phyloP scores from a whole-genome alignment of 1,284 basidiomycete species.

The Dichomitus squalens region DNA sequence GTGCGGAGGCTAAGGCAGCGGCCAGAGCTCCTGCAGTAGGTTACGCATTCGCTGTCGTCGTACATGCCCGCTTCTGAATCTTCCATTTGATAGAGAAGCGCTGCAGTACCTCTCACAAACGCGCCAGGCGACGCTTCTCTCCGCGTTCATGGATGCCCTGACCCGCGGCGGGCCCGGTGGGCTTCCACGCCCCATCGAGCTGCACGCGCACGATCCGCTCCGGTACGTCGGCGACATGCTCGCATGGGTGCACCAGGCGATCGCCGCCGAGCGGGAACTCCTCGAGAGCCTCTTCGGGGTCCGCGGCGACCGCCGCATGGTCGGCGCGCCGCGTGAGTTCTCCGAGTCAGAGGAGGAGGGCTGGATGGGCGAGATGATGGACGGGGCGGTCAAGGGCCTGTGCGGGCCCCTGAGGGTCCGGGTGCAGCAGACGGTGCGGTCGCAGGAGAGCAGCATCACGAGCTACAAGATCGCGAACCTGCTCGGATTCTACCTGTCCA shows the following conservation, averaged over 20 bases:
- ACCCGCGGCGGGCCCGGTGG: slow-evolving; percentile 90
- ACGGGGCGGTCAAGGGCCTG: slow-evolving; percentile 82
- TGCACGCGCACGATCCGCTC: slow-evolving; percentile 96
- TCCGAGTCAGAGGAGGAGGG: slow-evolving; percentile 69
- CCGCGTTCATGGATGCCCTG: slow-evolving; percentile 84
- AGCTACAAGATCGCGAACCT: slow-evolving; percentile 92
- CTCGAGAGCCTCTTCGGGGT: slow-evolving; percentile 83
- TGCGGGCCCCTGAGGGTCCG: slow-evolving; percentile 88
- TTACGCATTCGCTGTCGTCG: slow-evolving; percentile 12
- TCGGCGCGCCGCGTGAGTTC: slow-evolving; percentile 71
- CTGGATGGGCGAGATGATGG: slow-evolving; percentile 83
- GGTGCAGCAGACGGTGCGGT: slow-evolving; percentile 89
- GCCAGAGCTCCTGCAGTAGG: slow-evolving; percentile 80
- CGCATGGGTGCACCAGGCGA: slow-evolving; percentile 97
- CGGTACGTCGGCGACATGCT: slow-evolving; percentile 98
- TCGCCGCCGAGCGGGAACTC: slow-evolving; percentile 93
- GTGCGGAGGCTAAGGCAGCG: slow-evolving; percentile 73
- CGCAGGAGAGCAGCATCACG: slow-evolving; percentile 90
- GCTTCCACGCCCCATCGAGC: slow-evolving; percentile 90
- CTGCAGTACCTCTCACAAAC: slow-evolving; percentile 79
- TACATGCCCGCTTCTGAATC: background rate
- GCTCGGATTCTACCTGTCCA: slow-evolving; percentile 92
- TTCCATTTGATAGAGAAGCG: slow-evolving; percentile 64
- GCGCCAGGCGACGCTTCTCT: slow-evolving; percentile 79
- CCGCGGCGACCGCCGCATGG: slow-evolving; percentile 68